Percentiles rank a stretch among this genome's conserved stretches.
phyloP scores from a whole-genome alignment of 2,329 filamentous ascomycete genomes.

The Arthroderma sp. region DNA sequence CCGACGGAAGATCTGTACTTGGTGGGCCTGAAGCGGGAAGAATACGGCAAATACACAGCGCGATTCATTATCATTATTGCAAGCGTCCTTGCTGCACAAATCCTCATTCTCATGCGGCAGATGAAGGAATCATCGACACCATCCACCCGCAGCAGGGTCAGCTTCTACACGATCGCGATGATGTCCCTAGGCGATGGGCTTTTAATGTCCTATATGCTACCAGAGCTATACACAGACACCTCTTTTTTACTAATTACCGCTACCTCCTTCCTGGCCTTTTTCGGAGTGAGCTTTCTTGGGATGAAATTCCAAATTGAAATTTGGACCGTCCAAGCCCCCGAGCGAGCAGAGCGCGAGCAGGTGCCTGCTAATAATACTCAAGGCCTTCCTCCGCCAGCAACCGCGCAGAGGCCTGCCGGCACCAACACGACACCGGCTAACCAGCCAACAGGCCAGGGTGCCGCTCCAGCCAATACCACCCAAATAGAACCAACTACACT shows the following conservation, averaged over 20 bases:
- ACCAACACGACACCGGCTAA: slow-evolving; percentile 44
- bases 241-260: slow-evolving; percentile 44
- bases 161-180: slow-evolving; percentile 50
- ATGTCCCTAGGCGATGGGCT: slow-evolving; percentile 51
- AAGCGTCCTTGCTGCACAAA: slow-evolving; percentile 37
- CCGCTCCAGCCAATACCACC: slow-evolving; percentile 19
- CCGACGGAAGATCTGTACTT: slow-evolving; percentile 41
- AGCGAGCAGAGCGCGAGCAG: slow-evolving; percentile 25
- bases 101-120: slow-evolving; percentile 46
- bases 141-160: slow-evolving; percentile 50
- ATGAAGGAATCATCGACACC: slow-evolving; percentile 53
- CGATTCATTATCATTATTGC: slow-evolving; percentile 42
- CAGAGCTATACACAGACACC: slow-evolving; percentile 43
- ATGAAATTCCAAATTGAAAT: slow-evolving; percentile 55
- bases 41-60: slow-evolving; percentile 39
- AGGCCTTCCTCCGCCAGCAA: slow-evolving; percentile 31
- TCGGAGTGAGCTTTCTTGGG: slow-evolving; percentile 49
- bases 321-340: slow-evolving; percentile 47
- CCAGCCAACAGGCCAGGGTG: slow-evolving; percentile 47
- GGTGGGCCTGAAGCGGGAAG: slow-evolving; percentile 44
- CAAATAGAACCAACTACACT: slow-evolving; percentile 21
- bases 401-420: slow-evolving; percentile 30
- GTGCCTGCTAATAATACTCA: slow-evolving; percentile 11
- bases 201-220: slow-evolving; percentile 41
- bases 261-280: slow-evolving; percentile 45